Base-by-base conservation (phyloP, 805 yeast genomes). In the Saccharomyces kudriavzevii region DNA sequence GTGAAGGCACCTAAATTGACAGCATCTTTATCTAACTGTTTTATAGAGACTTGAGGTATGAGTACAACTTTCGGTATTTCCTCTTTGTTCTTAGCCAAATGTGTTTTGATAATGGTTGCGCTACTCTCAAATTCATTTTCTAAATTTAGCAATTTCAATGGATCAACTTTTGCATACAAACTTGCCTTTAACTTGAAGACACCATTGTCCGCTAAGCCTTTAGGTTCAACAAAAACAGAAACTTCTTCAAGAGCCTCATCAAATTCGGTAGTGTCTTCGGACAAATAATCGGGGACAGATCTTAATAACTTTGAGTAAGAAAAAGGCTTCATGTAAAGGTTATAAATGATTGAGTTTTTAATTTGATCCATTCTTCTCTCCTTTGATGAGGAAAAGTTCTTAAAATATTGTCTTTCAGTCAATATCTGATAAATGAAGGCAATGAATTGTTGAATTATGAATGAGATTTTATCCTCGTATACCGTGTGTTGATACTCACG, bases 371-470 rank as follows among this genome's bases (percentile, higher is more conserved):
- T 50, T 45, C 70, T 70, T 46, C 67, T 68, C 5, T 70, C 70
- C 5, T 65, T 65, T 1, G 58, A 46, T 3, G 63, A 53, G 2
- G 73, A 64, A 22, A 73, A 70, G 2, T 79, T 79, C 52, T 74
- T 74, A 53, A 89, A 77, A 50, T 79, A 79, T 2, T 80, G 67
- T 56, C 95, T 84, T 60, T 89, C 96, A 1, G 87, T 81, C 20
- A 90, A 65, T 9, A 89, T 58, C 49, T 82, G 81, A 55, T 89
- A 85, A 54, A 90, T 70, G 56, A 84, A 85, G 30, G 83, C 80
- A 48, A 90, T 63, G 57, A 89, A 84, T 60, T 89, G 96, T 62
- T 91, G 97, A 22, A 89, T 72, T 70, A 92, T 80, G 53, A 81
- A 79, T 2, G 77, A 73, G 1, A 82, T 71, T 54, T 73, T 75